Percentiles rank a stretch among this genome's conserved stretches.
These are phyloP conservation scores for Silene uniflora DNA, from an alignment of 148 eudicot genomes.

Conservation along the genomic window DNA sequence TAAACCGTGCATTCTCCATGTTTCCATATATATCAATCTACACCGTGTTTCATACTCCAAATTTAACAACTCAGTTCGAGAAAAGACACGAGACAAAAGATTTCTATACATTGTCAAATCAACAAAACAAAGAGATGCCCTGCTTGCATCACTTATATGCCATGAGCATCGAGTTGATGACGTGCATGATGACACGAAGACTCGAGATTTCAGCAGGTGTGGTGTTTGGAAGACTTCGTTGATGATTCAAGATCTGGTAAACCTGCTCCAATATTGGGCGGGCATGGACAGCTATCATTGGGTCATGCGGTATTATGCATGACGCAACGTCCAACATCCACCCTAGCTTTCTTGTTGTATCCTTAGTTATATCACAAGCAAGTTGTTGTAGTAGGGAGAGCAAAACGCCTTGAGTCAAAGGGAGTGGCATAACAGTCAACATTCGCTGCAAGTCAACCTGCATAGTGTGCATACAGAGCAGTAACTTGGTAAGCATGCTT, in stretches of 20 bases:
- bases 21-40: neutral
- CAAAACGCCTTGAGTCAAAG: slow-evolving; percentile 86
- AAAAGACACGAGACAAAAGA: neutral
- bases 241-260: slow-evolving; percentile 76
- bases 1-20: neutral
- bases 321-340: slow-evolving; percentile 88
- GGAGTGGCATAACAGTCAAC: slow-evolving; percentile 47
- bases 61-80: neutral
- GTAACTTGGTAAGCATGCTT: neutral
- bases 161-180: slow-evolving; percentile 76
- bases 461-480: neutral
- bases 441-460: slow-evolving; percentile 78
- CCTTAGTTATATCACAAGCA: slow-evolving; percentile 74
- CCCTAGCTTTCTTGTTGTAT: slow-evolving; percentile 50
- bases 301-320: slow-evolving; percentile 68
- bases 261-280: slow-evolving; percentile 93
- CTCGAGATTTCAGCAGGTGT: slow-evolving; percentile 48
- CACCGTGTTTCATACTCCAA: neutral
- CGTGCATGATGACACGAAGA: slow-evolving; percentile 66
- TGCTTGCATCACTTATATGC: neutral
- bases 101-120: slow-evolving; percentile 16
- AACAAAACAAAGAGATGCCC: slow-evolving; percentile 5
- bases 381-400: slow-evolving; percentile 95
- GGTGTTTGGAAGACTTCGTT: slow-evolving; percentile 56
- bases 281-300: slow-evolving; percentile 72